Evolutionary conservation across 2,329 filamentous ascomycete species (phyloP), one percentile per base, ranked within the genome.

Genomic region (Apiospora phragmitis): DNA sequence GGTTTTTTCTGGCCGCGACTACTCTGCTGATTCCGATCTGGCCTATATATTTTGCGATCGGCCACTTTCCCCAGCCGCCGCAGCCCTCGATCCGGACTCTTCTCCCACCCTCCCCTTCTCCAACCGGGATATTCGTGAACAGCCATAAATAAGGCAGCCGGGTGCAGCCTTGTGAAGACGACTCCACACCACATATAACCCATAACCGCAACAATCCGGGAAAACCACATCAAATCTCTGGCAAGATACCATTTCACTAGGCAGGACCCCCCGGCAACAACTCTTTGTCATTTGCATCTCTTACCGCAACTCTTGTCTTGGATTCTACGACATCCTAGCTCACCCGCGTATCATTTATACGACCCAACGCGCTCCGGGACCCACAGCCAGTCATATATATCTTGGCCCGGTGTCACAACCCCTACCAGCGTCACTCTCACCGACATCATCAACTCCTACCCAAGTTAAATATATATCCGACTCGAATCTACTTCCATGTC

Each of bases 401-500:
- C 41, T n/a, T 67, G n/a, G 16, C 38, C 35, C 38, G 65, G n/a
- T 67, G 29, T 67, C 65, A 41, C 65, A 32, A 21, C 41, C n/a
- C 21, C 29, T 29, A 41, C 16, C 8, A 59, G 12, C 38, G 65
- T 18, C 65, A 41, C 21, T 11, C 21, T 8, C 42, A 41, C 3
- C 65, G 18, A 26, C 65, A 67, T 43, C 32, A 59, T n/a, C 8
- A 42, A 21, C 8, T 32, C 55, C 6, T 21, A 11, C 14, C 38
- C 42, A 45, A 29, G 11, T 29, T n/a, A 67, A 45, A 42, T 45
- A 67, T 67, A 42, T 45, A 45, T 43, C 62, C 21, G 21, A 42
- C 62, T 14, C n/a, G n/a, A n/a, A n/a, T 26, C 38, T 16, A 41
- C 35, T 67, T 66, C 65, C 38, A 80, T 80, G 78, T 79, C 78